Base-by-base conservation (phyloP, 106 monocot species). In the Amphibolis antarctica region DNA sequence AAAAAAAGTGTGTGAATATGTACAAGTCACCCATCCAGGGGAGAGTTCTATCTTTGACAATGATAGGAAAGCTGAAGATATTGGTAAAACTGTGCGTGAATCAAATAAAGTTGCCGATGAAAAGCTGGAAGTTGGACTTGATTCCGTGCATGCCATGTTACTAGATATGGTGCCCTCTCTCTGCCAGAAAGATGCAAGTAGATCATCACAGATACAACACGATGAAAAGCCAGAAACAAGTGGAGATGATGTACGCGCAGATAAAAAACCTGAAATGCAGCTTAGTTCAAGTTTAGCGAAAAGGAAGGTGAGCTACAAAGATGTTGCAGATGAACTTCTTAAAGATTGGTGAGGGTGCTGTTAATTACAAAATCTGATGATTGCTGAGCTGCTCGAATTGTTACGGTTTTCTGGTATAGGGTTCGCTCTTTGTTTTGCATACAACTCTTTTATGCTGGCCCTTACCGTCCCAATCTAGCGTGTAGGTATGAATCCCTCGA, bases 301-400 rank as follows among this genome's bases (percentile, higher is more conserved):
- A 71, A 84, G 82, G 73, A 98, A 88, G 54, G 98, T 91, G 1
- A 99, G 98, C 50, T 91, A 91, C 66, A 99, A 91, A 69, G 87
- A 99, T 60, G 73, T 83, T 26, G 98, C 91, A 15, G 66, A 56
- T 18, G 25, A 85, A 45, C 79, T 99, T 4, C 83, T 99, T 36
- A 81, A 87, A 53, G 98, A 99, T 71, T 83, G 74, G 72, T 85
- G 65, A 83, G 24, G 51, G 28, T 36, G 36, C 31, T 60, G 36
- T 36, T 2, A 36, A 36, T 7, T 36, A 36, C 7, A 36, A 36
- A 36, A 36, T 4, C 36, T 36, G 7, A 36, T 4, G 36, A 7
- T 2, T 36, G 36, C 36, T 36, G 36, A 7, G 2, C 36, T 36
- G 36, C 36, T 7, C 36, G 7, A 4, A 2, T 36, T 2, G 2